A percentile compares a stretch with the other conserved stretches of the same genome.
phyloP scores from a whole-genome alignment of 805 yeast species.

The Schwanniomyces polymorphus region DNA sequence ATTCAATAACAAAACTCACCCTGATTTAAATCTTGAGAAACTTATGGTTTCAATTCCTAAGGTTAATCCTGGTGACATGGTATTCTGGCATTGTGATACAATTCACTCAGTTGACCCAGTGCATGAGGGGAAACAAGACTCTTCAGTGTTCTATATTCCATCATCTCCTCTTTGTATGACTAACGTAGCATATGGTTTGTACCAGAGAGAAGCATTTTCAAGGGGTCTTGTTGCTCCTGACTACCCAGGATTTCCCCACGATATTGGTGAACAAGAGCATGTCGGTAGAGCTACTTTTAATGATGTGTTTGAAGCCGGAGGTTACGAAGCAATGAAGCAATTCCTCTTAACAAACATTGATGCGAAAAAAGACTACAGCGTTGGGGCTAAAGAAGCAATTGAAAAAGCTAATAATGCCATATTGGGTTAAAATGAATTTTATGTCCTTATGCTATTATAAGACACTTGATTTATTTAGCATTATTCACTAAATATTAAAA shows the following conservation, averaged over 20 bases:
- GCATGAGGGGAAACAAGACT: constrained; percentile 31
- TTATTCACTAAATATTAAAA: not conserved
- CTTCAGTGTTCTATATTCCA: constrained; percentile 40
- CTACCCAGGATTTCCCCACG: constrained; percentile 23
- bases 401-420: constrained; percentile 5
- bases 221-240: constrained; percentile 22
- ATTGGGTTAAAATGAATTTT: not conserved
- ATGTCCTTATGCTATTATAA: constrained; percentile 2
- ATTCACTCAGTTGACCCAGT: constrained; percentile 41
- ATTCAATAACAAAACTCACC: constrained; percentile 24
- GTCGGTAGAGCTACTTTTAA: constrained; percentile 15
- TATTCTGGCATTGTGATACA: constrained; percentile 45
- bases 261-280: constrained; percentile 19
- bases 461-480: not conserved
- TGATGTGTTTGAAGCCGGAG: constrained; percentile 17
- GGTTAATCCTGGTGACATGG: constrained; percentile 43
- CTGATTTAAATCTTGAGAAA: constrained; percentile 30
- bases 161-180: constrained; percentile 29
- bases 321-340: constrained; percentile 14
- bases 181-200: constrained; percentile 14
- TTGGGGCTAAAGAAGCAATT: constrained; percentile 10
- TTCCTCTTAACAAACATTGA: constrained; percentile 16
- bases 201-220: constrained; percentile 19
- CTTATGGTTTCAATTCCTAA: constrained; percentile 35
- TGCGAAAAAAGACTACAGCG: constrained; percentile 4